Evolutionary conservation across 495 filamentous ascomycete genomes (phyloP).

Genomic region (Penicillium bialowiezense): DNA sequence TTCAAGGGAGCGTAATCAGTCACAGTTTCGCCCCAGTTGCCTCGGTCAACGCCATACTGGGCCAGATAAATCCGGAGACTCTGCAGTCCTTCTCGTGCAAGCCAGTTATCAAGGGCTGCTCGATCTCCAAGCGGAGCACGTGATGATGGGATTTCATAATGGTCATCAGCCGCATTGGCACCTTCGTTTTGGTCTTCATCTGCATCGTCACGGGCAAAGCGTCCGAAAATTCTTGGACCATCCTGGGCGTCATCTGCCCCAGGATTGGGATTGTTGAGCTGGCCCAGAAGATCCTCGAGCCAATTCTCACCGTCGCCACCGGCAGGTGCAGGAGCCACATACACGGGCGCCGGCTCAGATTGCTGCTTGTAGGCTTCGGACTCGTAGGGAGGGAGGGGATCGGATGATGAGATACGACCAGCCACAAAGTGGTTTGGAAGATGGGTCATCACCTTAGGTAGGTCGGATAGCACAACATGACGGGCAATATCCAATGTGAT

Average conservation of each 20-base stretch:
- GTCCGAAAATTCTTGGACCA: too few relatives aligned
- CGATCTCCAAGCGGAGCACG: constrained; percentile 30
- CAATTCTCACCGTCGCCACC: constrained; percentile 35
- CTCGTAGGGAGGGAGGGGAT: constrained; percentile 45
- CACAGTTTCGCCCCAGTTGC: constrained; percentile 40
- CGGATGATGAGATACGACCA: constrained; percentile 42
- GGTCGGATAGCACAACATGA: constrained; percentile 75
- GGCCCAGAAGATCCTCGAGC: constrained; percentile 41
- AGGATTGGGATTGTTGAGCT: constrained; percentile 28
- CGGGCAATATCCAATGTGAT: constrained; percentile 69
- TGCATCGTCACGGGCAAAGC: neutral
- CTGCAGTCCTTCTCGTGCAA: constrained; percentile 34
- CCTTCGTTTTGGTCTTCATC: neutral
- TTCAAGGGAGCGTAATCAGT: constrained; percentile 35
- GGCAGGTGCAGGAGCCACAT: constrained; percentile 32
- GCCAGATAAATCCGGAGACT: constrained; percentile 35
- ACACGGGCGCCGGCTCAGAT: constrained; percentile 36
- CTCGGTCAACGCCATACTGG: constrained; percentile 43
- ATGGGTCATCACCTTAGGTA: constrained; percentile 48
- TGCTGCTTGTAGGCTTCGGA: constrained; percentile 43
- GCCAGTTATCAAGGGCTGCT: constrained; percentile 35
- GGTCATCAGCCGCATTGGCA: constrained; percentile 9
- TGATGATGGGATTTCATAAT: constrained; percentile 2
- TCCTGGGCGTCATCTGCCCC: neutral
- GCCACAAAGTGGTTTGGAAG: constrained; percentile 41